Evolutionary conservation across 306 rosid species (phyloP).

Genomic region (Pueraria montana): DNA sequence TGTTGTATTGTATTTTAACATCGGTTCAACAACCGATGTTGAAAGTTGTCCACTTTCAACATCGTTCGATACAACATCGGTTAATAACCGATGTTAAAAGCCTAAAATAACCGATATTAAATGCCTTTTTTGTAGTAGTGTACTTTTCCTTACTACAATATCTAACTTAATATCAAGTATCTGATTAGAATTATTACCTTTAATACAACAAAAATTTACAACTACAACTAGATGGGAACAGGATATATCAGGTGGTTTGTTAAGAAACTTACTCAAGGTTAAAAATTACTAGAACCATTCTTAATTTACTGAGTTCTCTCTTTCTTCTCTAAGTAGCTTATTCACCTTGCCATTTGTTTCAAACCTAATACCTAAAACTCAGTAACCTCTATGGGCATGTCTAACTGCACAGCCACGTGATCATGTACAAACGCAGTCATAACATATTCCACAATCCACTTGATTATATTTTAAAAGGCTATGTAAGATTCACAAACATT

Average conservation of each 20-base stretch:
- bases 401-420: not conserved
- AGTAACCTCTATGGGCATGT: not conserved
- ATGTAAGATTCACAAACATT: slow-evolving; percentile 31
- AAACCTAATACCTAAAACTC: not conserved
- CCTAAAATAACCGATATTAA: too few relatives aligned
- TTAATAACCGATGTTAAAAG: too few relatives aligned
- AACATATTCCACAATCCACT: slow-evolving; percentile 10
- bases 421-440: not conserved
- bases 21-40: too few relatives aligned
- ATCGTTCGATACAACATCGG: too few relatives aligned
- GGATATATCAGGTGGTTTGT: not conserved
- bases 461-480: not conserved
- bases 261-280: not conserved
- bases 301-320: not conserved
- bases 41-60: too few relatives aligned
- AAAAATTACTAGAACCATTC: not conserved
- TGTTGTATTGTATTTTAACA: too few relatives aligned
- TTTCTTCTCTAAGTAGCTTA: not conserved
- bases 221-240: not conserved
- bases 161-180: slow-evolving; percentile 6
- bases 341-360: slow-evolving; percentile 8
- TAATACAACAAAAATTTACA: not conserved
- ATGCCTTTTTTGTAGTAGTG: too few relatives aligned
- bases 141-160: not conserved
- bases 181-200: not conserved